Percentiles rank a stretch among this genome's conserved stretches.
Evolutionary conservation across 2,329 filamentous ascomycete genomes (phyloP).

Genomic region (Fusarium proliferatum): DNA sequence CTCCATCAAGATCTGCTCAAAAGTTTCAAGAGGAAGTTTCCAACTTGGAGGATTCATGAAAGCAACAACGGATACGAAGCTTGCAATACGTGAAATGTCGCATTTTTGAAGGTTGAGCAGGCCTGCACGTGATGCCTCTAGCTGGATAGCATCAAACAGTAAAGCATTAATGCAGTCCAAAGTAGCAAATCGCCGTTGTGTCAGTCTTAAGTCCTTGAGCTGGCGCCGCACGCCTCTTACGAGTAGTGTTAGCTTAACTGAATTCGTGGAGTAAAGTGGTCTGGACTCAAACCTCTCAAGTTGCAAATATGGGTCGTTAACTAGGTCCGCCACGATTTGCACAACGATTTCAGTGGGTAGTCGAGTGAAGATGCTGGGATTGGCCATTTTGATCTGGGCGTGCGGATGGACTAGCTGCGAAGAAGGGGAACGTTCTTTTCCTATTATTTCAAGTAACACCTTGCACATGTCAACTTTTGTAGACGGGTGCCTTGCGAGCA

Average conservation of each 20-base stretch:
- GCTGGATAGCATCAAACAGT: background rate
- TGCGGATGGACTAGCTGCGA: too few species aligned
- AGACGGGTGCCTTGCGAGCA: too few species aligned
- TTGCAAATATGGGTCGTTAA: background rate
- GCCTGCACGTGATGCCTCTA: background rate
- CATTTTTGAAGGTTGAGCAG: background rate
- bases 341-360: background rate
- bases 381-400: background rate
- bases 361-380: background rate
- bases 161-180: background rate
- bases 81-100: background rate
- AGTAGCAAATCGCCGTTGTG: background rate
- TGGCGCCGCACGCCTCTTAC: background rate
- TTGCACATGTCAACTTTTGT: too few species aligned
- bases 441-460: too few species aligned
- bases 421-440: too few species aligned
- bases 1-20: background rate
- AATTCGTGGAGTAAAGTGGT: accelerated
- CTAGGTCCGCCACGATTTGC: background rate
- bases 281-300: background rate
- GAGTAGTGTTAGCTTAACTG: accelerated
- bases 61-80: background rate
- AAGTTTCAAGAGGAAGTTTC: background rate
- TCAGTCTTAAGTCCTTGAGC: background rate
- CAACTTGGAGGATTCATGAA: background rate